Percentiles rank a stretch among this genome's conserved stretches.
Evolutionary conservation across 495 filamentous ascomycete species (phyloP).

Genomic region (Glonium stellatum): DNA sequence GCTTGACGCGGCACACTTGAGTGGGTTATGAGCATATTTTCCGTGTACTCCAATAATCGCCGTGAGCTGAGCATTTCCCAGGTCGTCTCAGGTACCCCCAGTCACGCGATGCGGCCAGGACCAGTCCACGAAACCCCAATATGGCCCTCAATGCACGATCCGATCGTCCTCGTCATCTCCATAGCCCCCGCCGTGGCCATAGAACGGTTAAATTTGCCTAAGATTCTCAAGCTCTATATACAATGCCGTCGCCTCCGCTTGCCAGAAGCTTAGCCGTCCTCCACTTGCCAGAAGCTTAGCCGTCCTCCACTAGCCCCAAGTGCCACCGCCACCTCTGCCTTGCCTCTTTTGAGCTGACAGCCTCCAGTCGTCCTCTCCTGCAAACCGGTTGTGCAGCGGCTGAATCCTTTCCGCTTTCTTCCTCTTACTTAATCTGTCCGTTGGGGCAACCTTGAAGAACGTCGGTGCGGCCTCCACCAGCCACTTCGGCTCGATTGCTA

Average conservation of each 20-base stretch:
- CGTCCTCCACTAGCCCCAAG: slow-evolving; percentile 65
- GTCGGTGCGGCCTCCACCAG: slow-evolving; percentile 88
- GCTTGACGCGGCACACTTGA: no score
- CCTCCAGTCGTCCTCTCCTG: slow-evolving; percentile 89
- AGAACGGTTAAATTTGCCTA: background rate
- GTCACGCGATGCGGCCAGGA: background rate
- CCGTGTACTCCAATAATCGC: no score
- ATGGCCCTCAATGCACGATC: background rate
- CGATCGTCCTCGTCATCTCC: background rate
- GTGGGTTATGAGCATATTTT: no score
- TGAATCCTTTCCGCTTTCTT: slow-evolving; percentile 93
- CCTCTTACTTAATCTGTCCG: slow-evolving; percentile 77
- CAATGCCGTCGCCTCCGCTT: background rate
- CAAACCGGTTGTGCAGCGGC: slow-evolving; percentile 86
- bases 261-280: background rate
- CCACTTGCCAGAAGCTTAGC: background rate
- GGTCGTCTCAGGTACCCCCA: background rate
- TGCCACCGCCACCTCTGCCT: slow-evolving; percentile 85
- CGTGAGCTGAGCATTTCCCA: background rate
- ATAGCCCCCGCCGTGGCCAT: background rate
- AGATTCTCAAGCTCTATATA: background rate
- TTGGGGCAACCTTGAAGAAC: slow-evolving; percentile 96
- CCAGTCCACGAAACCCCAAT: background rate
- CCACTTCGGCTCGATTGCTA: slow-evolving; percentile 83
- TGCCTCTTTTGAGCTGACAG: slow-evolving; percentile 80